Evolutionary conservation across 805 yeast genomes (phyloP).

Genomic region (Candida alai): DNA sequence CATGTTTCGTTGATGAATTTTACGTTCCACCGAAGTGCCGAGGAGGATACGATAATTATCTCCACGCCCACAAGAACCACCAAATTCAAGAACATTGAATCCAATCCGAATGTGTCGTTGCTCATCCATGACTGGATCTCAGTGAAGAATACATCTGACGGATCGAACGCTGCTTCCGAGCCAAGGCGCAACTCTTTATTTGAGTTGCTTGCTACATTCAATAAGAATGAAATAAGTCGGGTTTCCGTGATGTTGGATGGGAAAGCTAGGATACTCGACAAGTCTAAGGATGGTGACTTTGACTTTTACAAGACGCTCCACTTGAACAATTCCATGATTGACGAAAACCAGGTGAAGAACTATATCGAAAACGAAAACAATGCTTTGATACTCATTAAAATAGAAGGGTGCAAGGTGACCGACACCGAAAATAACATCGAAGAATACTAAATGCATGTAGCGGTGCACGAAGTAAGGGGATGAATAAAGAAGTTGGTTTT

Average conservation of each 20-base stretch:
- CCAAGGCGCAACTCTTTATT: slow-evolving; percentile 26
- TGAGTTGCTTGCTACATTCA: slow-evolving; percentile 67
- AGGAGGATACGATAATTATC: slow-evolving; percentile 55
- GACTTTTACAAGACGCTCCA: slow-evolving; percentile 60
- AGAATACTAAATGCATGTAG: slow-evolving; percentile 21
- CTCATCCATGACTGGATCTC: slow-evolving; percentile 90
- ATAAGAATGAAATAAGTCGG: slow-evolving; percentile 74
- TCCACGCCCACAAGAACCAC: slow-evolving; percentile 70
- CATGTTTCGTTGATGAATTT: slow-evolving; percentile 92
- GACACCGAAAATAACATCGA: slow-evolving; percentile 65
- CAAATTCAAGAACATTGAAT: slow-evolving; percentile 64
- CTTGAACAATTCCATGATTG: slow-evolving; percentile 62
- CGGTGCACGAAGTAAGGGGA: slow-evolving; percentile 2
- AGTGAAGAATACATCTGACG: slow-evolving; percentile 37
- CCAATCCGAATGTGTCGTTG: slow-evolving; percentile 76
- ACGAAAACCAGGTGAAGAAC: slow-evolving; percentile 56
- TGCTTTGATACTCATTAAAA: slow-evolving; percentile 61
- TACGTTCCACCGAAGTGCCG: slow-evolving; percentile 49
- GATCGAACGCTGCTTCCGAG: slow-evolving; percentile 6
- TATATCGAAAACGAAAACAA: slow-evolving; percentile 51
- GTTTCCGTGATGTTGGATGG: slow-evolving; percentile 83
- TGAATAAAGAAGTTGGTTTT: too few species aligned
- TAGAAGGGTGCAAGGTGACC: slow-evolving; percentile 71
- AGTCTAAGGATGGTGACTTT: slow-evolving; percentile 36
- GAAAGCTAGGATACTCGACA: slow-evolving; percentile 49